Evolutionary conservation across 352 stramenopile species (phyloP), one percentile per base, ranked within the genome.

Genomic region (Pythium periplocum): DNA sequence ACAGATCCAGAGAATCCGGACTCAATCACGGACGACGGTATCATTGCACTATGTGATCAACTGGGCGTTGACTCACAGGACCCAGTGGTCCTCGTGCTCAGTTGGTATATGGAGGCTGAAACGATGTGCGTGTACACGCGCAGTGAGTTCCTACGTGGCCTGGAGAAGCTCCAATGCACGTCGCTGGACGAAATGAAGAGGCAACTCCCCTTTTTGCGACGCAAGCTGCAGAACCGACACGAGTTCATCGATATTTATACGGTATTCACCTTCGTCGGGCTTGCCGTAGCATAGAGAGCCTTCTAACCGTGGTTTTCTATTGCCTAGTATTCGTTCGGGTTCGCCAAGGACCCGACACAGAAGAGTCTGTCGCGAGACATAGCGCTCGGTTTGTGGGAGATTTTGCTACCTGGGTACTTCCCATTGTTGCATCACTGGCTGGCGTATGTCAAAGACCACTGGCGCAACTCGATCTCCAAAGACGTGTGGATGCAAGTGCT

Each of bases 401-500:
- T 95, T 1, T 51, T 95, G 45, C 61, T 95, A 8, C 79, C 80
- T 1, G 57, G 54, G 0, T 69, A 86, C 54, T 91, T 94, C 41
- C 66, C 69, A 35, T 70, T 86, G 59, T 62, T 78, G 45, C 62
- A 64, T n/a, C 71, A 87, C 38, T 94, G 81, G 81, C 59, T 92
- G 30, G 56, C 62, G 35, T 94, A 80, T 47, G 78, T 90, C 55
- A 72, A 79, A 38, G 36, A 55, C 7, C 61, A 93, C 56, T 84
- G 71, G 32, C 75, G 75, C 11, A 90, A 87, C 60, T 86, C 86
- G 30, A 78, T 95, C 39, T 90, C 84, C 3, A 90, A 86, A 45
- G 84, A 95, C 53, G 48, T 93, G 55, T 95, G 84, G 84, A 83
- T 90, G 47, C 84, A 95, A 48, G 73, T 89, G 47, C 65, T 95